A percentile compares a stretch with the other conserved stretches of the same genome.
phyloP scores from a whole-genome alignment of 192 early-diverging fungal species.

The Chytriomyces sp. region DNA sequence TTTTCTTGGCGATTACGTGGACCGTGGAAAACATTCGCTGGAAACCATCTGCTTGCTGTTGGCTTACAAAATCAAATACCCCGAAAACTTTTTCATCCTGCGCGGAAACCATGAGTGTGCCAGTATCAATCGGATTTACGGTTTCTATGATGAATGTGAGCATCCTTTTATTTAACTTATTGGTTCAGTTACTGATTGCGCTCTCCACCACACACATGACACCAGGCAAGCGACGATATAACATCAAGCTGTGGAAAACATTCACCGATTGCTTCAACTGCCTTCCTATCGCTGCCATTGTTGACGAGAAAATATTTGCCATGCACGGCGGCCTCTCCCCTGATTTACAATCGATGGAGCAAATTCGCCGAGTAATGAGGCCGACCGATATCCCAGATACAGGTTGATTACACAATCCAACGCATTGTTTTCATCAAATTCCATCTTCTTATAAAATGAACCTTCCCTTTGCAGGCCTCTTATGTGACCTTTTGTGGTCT shows the following conservation, averaged over 20 bases:
- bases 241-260: conserved; percentile 99
- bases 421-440: too few species aligned
- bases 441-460: too few species aligned
- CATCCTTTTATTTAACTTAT: neutral
- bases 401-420: conserved; percentile 51
- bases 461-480: conserved; percentile 59
- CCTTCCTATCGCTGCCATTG: conserved; percentile 93
- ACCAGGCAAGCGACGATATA: conserved; percentile 91
- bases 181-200: neutral
- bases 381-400: conserved; percentile 98
- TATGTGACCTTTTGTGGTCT: conserved; percentile 96
- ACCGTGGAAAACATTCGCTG: conserved; percentile 95
- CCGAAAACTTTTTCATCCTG: conserved; percentile 98
- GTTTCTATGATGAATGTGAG: conserved; percentile 97
- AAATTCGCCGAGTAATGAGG: conserved; percentile 95
- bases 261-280: conserved; percentile 99
- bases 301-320: conserved; percentile 97
- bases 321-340: conserved; percentile 99
- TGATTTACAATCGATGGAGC: conserved; percentile 95
- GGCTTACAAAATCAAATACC: conserved; percentile 99
- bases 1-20: conserved; percentile 97
- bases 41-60: conserved; percentile 97
- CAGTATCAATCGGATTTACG: conserved; percentile 95
- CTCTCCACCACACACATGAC: neutral
- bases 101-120: conserved; percentile 99